Evolutionary conservation across 2,329 filamentous ascomycete genomes (phyloP), one percentile per base, ranked within the genome.

Genomic region (Aspergillus sp.): DNA sequence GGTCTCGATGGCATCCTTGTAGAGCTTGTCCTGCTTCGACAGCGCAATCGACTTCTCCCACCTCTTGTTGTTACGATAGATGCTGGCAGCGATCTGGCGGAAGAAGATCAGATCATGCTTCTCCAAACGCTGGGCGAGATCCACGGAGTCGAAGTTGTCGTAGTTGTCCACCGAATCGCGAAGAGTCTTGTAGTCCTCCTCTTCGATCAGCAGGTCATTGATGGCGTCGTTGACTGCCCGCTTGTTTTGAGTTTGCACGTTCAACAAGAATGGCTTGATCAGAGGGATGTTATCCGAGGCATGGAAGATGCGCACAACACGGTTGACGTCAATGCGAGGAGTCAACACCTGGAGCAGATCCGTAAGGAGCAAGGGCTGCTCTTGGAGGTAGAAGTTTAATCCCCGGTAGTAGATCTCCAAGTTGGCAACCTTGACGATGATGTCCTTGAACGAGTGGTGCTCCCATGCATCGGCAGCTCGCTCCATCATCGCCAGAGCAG

Each of bases 61-160:
- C 55, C 93, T 83, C 85, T 97, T 97, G 79, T 95, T 97, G 81
- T 97, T 98, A 69, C 94, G 90, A 77, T 97, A 98, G 71, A 98
- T 98, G 73, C 80, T 95, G 57, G 94, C 90, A 4, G 93, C 93
- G 64, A 98, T 95, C 72, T 98, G 93, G 64, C 93, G 86, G 86
- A 98, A 98, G 80, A 98, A 98, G 55, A 98, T 90, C 43, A 98
- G 76, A 49, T 98, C 93, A 65, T 98, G 94, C 76, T 93, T 93
- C 81, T 98, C 94, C 9, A 98, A 79, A 48, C 93, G 87, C 66
- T 87, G 81, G 2, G 93, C 94, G 51, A 98, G 82, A 22, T 94
- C 90, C 42, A 95, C 88, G 2, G 91, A 86, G 67, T 98, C 94
- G 66, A 97, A 98, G 74, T 98, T 98, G 77, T 98, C 93, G 70